phyloP scores from a whole-genome alignment of 352 stramenopile genomes.

The Blastocystis sp. region DNA sequence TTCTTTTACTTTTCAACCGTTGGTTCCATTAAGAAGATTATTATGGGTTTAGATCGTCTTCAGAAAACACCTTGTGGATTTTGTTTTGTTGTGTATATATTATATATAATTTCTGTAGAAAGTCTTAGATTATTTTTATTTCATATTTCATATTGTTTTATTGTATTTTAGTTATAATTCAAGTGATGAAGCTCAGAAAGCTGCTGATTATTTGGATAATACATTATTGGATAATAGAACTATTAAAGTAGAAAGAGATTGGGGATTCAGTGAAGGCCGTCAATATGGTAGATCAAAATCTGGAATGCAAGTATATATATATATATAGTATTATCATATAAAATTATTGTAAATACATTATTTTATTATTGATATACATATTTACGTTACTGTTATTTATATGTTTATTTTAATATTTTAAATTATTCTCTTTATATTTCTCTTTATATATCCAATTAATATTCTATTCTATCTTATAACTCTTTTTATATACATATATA shows the following conservation, averaged over 20 bases:
- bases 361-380: too few relatives aligned
- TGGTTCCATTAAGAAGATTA: constrained; percentile 67
- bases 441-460: too few relatives aligned
- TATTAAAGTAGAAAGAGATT: constrained; percentile 64
- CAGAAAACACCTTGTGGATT: constrained; percentile 87
- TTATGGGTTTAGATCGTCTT: constrained; percentile 80
- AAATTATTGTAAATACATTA: too few relatives aligned
- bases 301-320: constrained; percentile 55
- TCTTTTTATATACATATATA: too few relatives aligned
- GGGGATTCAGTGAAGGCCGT: constrained; percentile 57
- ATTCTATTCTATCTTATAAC: too few relatives aligned
- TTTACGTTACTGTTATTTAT: too few relatives aligned
- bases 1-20: constrained; percentile 71
- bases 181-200: constrained; percentile 54
- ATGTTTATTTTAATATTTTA: too few relatives aligned
- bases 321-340: too few relatives aligned
- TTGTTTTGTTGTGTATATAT: constrained; percentile 78
- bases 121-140: too few relatives aligned
- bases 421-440: too few relatives aligned
- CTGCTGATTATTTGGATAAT: constrained; percentile 58
- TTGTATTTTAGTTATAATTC: constrained; percentile 48
- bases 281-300: constrained; percentile 61
- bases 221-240: constrained; percentile 64
- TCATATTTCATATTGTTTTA: too few relatives aligned
- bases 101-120: too few relatives aligned